Evolutionary conservation across 2,329 filamentous ascomycete genomes (phyloP), one percentile per base, ranked within the genome.

Genomic region (Ophiocordyceps polyrhachis-furcata): DNA sequence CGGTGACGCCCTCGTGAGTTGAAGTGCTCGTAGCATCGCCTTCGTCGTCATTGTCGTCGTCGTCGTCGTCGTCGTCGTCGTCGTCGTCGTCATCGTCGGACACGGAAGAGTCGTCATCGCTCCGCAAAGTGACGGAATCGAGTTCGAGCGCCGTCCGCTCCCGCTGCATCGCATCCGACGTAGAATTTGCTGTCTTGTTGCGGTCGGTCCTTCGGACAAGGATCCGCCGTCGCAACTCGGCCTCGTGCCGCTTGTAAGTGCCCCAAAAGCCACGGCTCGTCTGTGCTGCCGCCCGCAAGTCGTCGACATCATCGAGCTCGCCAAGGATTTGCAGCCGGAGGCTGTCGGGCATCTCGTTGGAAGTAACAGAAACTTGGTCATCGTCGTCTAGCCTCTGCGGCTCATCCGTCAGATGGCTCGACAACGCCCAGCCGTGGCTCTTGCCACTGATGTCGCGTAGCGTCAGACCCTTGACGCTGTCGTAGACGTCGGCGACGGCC

Each of bases 391-490:
- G 54, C 1, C 50, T 49, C 51, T 68, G 63, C 3, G 62, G 63
- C 46, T 63, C 58, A 2, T 52, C 44, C 32, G 56, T 55, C 35
- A 50, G 51, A 44, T 65, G 56, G 49, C 64, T 65, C 2, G 65
- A 68, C 2, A 73, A 47, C 0, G 61, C 69, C 70, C 69, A 73
- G 5, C 69, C 70, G 29, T 68, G 66, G 37, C 62, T 61, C 50
- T 61, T 61, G 0, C 68, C 68, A 15, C 63, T 68, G 1, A 73
- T 62, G 28, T 73, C 69, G 41, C 62, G 57, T 0, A 74, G 58
- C 2, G 68, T 71, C 5, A 74, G 48, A 0, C 70, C 71, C 7
- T 56, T 53, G 3, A 74, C 61, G 45, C 69, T 71, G 44, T 70
- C 70, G 46, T 65, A 70, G 2, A 74, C 66, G 46, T 73, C 69